Conservation (phyloP, 306 rosid genomes). For the Sicyos baderoa region DNA sequence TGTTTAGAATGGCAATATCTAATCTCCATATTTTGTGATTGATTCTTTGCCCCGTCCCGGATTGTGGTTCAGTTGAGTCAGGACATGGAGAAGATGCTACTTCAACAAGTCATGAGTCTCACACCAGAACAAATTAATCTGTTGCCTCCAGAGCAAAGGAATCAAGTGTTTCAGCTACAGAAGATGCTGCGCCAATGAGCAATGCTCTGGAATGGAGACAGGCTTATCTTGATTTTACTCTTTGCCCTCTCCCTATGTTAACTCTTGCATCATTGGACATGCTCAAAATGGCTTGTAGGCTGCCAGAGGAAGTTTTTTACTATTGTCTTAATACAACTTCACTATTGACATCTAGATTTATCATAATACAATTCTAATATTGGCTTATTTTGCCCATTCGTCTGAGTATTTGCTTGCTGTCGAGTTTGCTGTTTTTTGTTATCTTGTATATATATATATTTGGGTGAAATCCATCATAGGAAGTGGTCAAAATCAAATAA, state of each 20-base stretch:
- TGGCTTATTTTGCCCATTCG: not conserved
- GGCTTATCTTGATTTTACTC: not conserved
- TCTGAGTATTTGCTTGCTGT: not conserved
- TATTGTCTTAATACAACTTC: not conserved
- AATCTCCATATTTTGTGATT: not conserved
- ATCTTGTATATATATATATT: not conserved
- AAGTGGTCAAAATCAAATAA: no score
- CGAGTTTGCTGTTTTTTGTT: not conserved
- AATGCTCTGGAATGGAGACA: not conserved
- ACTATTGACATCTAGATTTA: not conserved
- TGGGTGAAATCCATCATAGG: no score
- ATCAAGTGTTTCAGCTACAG: slow-evolving; percentile 91
- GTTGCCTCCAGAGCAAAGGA: slow-evolving; percentile 85
- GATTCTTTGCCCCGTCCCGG: not conserved
- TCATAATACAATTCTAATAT: not conserved
- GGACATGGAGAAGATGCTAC: slow-evolving; percentile 89
- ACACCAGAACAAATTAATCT: slow-evolving; percentile 79
- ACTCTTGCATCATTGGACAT: slow-evolving; percentile 9
- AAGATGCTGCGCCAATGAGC: slow-evolving; percentile 72
- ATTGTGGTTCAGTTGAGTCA: slow-evolving; percentile 55
- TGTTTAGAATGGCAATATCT: not conserved
- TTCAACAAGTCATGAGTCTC: slow-evolving; percentile 97
- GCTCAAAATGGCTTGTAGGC: not conserved
- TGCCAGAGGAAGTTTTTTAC: not conserved
- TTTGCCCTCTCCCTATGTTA: not conserved